Evolutionary conservation across 768 basidiomycete genomes (phyloP).

Genomic region (Leccinellum luteum): DNA sequence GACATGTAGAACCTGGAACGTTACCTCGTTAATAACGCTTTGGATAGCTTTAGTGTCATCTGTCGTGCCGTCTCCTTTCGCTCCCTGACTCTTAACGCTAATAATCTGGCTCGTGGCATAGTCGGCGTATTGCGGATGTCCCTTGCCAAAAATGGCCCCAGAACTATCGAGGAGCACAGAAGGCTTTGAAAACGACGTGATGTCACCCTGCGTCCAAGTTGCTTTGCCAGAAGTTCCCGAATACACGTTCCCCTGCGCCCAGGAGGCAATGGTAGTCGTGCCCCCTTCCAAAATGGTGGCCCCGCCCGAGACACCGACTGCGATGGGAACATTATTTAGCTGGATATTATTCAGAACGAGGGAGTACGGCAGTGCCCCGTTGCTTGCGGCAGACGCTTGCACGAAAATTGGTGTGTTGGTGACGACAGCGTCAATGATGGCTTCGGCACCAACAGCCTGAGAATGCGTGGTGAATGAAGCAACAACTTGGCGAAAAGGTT

Average conservation of each 20-base stretch:
- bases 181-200: slow-evolving; percentile 50
- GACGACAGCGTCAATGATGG: slow-evolving; percentile 46
- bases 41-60: slow-evolving; percentile 73
- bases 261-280: slow-evolving; percentile 41
- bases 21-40: slow-evolving; percentile 53
- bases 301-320: slow-evolving; percentile 33
- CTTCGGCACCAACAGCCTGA: slow-evolving; percentile 42
- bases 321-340: slow-evolving; percentile 32
- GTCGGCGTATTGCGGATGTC: slow-evolving; percentile 62
- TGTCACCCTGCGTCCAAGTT: slow-evolving; percentile 48
- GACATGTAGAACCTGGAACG: background rate
- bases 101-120: slow-evolving; percentile 63
- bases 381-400: slow-evolving; percentile 33
- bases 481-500: background rate
- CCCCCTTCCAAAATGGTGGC: slow-evolving; percentile 36
- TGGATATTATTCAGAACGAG: slow-evolving; percentile 36
- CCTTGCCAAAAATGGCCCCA: slow-evolving; percentile 60
- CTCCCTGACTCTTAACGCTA: slow-evolving; percentile 67
- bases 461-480: background rate
- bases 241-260: slow-evolving; percentile 76
- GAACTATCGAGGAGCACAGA: slow-evolving; percentile 50
- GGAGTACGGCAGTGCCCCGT: slow-evolving; percentile 31
- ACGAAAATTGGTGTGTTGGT: slow-evolving; percentile 45
- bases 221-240: slow-evolving; percentile 45
- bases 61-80: slow-evolving; percentile 68